A percentile compares a stretch with the other conserved stretches of the same genome.
Evolutionary conservation across 2,329 filamentous ascomycete genomes (phyloP).

Genomic region (Gaeumannomyces sp.): DNA sequence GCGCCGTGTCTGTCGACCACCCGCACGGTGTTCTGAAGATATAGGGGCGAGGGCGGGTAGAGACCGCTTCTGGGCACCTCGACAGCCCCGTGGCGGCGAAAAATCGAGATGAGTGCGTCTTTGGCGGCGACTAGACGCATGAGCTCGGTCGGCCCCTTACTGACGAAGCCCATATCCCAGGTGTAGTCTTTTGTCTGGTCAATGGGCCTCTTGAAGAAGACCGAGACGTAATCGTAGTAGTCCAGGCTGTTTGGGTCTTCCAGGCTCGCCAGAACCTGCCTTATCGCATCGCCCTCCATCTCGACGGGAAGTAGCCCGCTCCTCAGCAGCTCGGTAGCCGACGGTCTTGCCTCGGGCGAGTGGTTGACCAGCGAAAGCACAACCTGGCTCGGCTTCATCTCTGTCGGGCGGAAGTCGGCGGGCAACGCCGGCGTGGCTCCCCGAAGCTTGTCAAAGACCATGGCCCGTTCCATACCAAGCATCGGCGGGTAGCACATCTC

Average conservation of each 20-base stretch:
- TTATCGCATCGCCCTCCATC: constrained; percentile 87
- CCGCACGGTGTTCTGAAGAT: constrained; percentile 67
- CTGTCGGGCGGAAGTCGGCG: constrained; percentile 59
- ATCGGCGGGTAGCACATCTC: constrained; percentile 80
- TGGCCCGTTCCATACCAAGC: constrained; percentile 56
- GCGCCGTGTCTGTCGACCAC: constrained; percentile 78
- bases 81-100: constrained; percentile 82
- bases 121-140: constrained; percentile 69
- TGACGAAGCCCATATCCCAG: constrained; percentile 63
- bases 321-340: constrained; percentile 73
- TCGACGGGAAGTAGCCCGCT: constrained; percentile 84
- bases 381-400: constrained; percentile 72
- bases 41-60: constrained; percentile 77
- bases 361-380: constrained; percentile 76
- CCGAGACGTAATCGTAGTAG: constrained; percentile 83
- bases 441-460: constrained; percentile 62
- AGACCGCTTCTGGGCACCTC: constrained; percentile 69
- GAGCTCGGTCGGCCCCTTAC: constrained; percentile 51
- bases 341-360: constrained; percentile 74
- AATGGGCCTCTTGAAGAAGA: constrained; percentile 69
- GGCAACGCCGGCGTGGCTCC: constrained; percentile 65
- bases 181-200: constrained; percentile 76
- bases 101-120: constrained; percentile 68
- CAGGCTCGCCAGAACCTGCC: constrained; percentile 73
- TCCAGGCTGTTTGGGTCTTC: constrained; percentile 80